Evolutionary conservation across 1,284 basidiomycete genomes (phyloP).

Genomic region (Cryptococcus hybrid): DNA sequence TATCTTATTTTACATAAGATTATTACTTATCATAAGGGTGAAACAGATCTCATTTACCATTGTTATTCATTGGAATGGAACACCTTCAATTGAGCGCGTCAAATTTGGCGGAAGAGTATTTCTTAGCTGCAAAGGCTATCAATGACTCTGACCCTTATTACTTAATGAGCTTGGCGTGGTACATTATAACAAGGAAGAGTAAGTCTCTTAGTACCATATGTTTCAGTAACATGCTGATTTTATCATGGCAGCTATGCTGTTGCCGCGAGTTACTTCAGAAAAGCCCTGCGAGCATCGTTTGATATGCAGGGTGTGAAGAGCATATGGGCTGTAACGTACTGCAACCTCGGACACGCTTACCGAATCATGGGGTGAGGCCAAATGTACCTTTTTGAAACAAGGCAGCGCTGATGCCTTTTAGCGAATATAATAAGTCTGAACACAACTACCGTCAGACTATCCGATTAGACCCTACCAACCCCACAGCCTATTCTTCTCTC

Average conservation of each 20-base stretch:
- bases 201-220: conserved; percentile 40
- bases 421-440: conserved; percentile 67
- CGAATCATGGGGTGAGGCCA: conserved; percentile 67
- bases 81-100: conserved; percentile 87
- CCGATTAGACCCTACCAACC: conserved; percentile 73
- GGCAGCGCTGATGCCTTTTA: conserved; percentile 35
- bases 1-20: not conserved
- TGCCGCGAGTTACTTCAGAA: conserved; percentile 68
- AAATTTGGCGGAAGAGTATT: conserved; percentile 77
- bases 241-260: conserved; percentile 54
- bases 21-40: no score
- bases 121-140: conserved; percentile 74
- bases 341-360: conserved; percentile 85
- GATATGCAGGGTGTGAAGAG: conserved; percentile 78
- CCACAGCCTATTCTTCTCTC: conserved; percentile 74
- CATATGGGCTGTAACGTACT: conserved; percentile 81
- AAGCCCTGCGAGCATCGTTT: conserved; percentile 69
- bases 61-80: conserved; percentile 98
- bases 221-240: conserved; percentile 3
- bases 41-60: conserved; percentile 79
- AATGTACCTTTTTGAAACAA: not conserved
- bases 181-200: conserved; percentile 82
- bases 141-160: conserved; percentile 80
- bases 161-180: conserved; percentile 93
- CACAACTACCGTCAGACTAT: conserved; percentile 70